Evolutionary conservation across 2,329 filamentous ascomycete species (phyloP), one percentile per base, ranked within the genome.

Genomic region (Penicillium sp.): DNA sequence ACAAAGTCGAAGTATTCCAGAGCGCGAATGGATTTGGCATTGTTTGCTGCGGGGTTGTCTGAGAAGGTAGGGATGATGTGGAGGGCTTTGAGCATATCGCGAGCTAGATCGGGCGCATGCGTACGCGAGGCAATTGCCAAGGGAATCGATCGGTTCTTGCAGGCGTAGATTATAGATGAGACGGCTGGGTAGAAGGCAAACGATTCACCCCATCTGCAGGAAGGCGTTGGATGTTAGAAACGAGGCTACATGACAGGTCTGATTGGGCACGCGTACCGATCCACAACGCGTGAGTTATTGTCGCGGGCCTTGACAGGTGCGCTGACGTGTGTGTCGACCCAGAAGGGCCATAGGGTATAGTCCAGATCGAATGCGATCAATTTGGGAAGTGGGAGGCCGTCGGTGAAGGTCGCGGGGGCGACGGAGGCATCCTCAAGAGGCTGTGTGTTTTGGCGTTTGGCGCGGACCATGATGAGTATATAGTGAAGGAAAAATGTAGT

Each of bases 301-400:
- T 88, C 86, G 67, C 83, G 84, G 54, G 86, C 82, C 65, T 88
- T 88, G 54, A 97, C 80, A 0, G 93, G 93, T 7, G 88, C 85
- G 26, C 88, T 87, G 70, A 95, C 90, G 79, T 97, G 93, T 3
- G 93, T 97, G 81, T 98, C 95, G 1, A 96, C 89, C 94, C 94
- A 98, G 80, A 97, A 97, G 4, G 93, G 93, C 95, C 94, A 98
- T n/a, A 98, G 84, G 0, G 95, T 98, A 83, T 97, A 98, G 83
- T 98, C 94, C 65, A 98, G 87, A 77, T 98, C 95, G 80, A 98
- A 97, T 66, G 95, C 91, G 70, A 98, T 85, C 68, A 97, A 85
- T 64, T 89, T 88, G 0, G 93, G 93, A 1, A 97, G 85, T 0
- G 92, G 91, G 0, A 88, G 85, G 45, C 87, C 84, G 68, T 89